Percentiles rank a stretch among this genome's conserved stretches.
Conservation (phyloP, 139 green algal species). For the Yamagishiella unicocca region DNA sequence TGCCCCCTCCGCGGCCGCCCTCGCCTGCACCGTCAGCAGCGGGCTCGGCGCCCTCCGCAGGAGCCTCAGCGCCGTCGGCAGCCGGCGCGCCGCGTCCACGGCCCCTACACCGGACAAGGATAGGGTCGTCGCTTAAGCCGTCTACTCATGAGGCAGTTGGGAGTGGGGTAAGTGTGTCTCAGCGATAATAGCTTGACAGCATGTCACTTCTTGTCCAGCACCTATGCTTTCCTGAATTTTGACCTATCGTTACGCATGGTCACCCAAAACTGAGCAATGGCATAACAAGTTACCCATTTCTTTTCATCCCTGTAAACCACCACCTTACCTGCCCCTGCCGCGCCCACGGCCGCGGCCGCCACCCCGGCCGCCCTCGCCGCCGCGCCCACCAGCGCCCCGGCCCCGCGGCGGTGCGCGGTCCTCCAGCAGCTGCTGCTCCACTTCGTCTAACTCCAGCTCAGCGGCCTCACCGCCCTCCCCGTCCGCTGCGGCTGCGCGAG, state of each 20-base stretch:
- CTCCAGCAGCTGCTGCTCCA: constrained; percentile 42
- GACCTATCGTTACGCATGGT: background rate
- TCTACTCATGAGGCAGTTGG: no score
- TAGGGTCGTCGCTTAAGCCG: no score
- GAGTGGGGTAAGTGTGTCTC: background rate
- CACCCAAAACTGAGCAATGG: background rate
- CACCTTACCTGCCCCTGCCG: background rate
- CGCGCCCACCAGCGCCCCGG: background rate
- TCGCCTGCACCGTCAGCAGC: background rate
- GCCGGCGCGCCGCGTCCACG: constrained; percentile 1
- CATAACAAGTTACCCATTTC: background rate
- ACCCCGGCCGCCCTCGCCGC: background rate
- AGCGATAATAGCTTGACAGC: background rate
- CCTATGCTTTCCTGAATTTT: no score
- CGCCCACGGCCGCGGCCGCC: background rate
- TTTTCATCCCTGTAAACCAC: background rate
- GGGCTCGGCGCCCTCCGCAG: background rate
- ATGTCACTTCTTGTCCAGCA: background rate
- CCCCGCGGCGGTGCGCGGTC: background rate
- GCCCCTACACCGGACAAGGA: constrained; percentile 1
- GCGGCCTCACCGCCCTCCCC: background rate
- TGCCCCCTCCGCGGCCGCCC: background rate
- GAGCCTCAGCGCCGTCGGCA: background rate
- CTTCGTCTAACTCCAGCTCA: constrained; percentile 9
- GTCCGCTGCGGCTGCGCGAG: background rate